Base-by-base conservation (phyloP, 805 yeast species). In the Barnettozyma populi region DNA sequence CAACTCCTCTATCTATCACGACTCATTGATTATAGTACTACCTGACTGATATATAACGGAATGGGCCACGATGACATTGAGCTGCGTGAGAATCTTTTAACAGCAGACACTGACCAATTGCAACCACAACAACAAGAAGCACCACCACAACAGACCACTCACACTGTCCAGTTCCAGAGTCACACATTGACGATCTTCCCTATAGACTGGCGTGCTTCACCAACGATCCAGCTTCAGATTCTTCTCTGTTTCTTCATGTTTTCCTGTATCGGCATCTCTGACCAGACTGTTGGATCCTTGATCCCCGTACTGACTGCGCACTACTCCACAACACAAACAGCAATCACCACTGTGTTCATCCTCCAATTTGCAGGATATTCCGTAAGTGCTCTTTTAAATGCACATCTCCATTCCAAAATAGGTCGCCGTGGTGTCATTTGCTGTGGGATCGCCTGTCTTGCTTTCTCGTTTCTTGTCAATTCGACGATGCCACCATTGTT, bases 221-320 rank as follows among this genome's bases (percentile, higher is more conserved):
- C 74, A 57, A 62, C 69, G 20, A 60, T 80, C 11, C 68, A 68
- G 47, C n/a, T 58, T 5, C 84, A 80, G 59, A 64, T 80, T 21
- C 1, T 65, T 0, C 59, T 72, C 0, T 60, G 71, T 1, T 74
- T 67, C 49, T 36, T 64, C 21, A 58, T 70, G 1, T 75, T 80
- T 54, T 57, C 71, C 2, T 56, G 78, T 1, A 62, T 77, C 49
- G 89, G 89, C 0, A 57, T 82, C 25, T 70, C 74, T 6, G 88
- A 83, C 54, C 84, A 82, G 58, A 69, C 84, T 0, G 61, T 80
- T 16, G 88, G 88, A 0, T 73, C 86, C 0, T 57, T 82, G 36
- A 67, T 83, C 50, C 84, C 85, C 2, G 65, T 72, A 35, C 52
- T 81, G 14, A 73, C 78, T 46, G 60, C 57, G 5, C 63, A 75